These are phyloP conservation scores for Russula olivacea DNA, from an alignment of 768 basidiomycete genomes.

Conservation along the genomic window DNA sequence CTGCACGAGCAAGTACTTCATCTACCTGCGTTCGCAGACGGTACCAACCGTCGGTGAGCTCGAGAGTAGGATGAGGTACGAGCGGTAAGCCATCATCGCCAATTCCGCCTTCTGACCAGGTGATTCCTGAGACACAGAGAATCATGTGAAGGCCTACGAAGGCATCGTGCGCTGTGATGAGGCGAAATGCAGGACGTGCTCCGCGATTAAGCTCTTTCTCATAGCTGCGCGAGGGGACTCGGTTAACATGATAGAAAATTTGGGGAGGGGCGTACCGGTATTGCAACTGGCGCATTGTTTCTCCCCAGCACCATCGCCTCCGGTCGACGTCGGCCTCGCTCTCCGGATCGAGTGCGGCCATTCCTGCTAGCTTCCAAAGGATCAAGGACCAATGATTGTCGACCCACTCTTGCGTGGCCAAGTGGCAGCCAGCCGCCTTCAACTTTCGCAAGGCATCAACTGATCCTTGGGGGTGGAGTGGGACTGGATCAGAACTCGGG, in stretches of 20 bases:
- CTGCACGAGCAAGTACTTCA: constrained; percentile 60
- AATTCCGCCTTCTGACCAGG: constrained; percentile 41
- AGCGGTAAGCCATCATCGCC: constrained; percentile 36
- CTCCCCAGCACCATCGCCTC: constrained; percentile 76
- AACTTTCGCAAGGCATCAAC: constrained; percentile 52
- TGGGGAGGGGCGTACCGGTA: constrained; percentile 56
- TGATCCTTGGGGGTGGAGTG: constrained; percentile 30
- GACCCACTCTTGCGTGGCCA: constrained; percentile 77
- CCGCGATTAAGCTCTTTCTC: constrained; percentile 48
- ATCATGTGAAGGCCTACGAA: constrained; percentile 76
- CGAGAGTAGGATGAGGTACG: constrained; percentile 54
- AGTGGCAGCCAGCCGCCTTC: constrained; percentile 49
- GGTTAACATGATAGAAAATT: not conserved
- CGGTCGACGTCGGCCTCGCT: constrained; percentile 40
- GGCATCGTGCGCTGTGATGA: constrained; percentile 79
- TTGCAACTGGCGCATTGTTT: constrained; percentile 74
- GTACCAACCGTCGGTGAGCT: constrained; percentile 99
- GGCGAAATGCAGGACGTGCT: constrained; percentile 72
- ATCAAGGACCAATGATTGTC: constrained; percentile 88
- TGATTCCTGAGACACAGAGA: constrained; percentile 73
- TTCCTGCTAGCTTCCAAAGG: constrained; percentile 91
- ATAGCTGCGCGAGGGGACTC: constrained; percentile 33
- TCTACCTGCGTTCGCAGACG: constrained; percentile 74
- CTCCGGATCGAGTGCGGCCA: constrained; percentile 68
- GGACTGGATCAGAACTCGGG: not conserved